Evolutionary conservation across 2,329 filamentous ascomycete species (phyloP).

Genomic region (Fusarium temperatum): DNA sequence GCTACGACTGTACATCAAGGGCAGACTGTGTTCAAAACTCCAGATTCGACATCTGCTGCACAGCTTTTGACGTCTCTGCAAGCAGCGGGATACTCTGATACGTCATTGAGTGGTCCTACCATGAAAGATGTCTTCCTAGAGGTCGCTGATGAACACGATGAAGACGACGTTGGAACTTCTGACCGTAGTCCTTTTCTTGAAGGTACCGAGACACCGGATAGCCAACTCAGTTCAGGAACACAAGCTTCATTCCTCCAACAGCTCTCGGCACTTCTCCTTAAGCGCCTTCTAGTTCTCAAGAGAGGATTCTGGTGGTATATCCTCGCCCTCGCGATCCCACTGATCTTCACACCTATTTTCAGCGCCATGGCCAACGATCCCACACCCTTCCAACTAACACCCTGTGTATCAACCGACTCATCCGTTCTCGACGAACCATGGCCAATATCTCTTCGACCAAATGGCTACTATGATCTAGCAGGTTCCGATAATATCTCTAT

Average conservation of each 20-base stretch:
- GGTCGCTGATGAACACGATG: background rate
- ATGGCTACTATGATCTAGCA: background rate
- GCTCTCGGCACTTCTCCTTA: background rate
- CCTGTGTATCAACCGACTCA: background rate
- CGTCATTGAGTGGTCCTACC: constrained; percentile 7
- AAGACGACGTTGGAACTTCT: background rate
- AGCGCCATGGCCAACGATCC: background rate
- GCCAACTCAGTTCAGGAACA: background rate
- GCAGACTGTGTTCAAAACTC: background rate
- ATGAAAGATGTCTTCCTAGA: constrained; percentile 20
- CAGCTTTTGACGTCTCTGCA: background rate
- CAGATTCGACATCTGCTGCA: background rate
- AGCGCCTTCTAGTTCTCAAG: background rate
- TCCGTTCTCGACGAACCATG: background rate
- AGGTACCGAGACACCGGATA: background rate
- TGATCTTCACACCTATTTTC: background rate
- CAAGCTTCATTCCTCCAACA: background rate
- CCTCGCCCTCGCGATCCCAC: background rate
- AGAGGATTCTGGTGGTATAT: constrained; percentile 1
- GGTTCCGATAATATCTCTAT: background rate
- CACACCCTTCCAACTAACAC: background rate
- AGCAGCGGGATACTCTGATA: background rate
- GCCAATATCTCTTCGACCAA: background rate
- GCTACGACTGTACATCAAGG: background rate
- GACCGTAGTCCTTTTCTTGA: background rate